A percentile compares a stretch with the other conserved stretches of the same genome.
Evolutionary conservation across 257 asterid species (phyloP).

Genomic region (Leonotis leonurus): DNA sequence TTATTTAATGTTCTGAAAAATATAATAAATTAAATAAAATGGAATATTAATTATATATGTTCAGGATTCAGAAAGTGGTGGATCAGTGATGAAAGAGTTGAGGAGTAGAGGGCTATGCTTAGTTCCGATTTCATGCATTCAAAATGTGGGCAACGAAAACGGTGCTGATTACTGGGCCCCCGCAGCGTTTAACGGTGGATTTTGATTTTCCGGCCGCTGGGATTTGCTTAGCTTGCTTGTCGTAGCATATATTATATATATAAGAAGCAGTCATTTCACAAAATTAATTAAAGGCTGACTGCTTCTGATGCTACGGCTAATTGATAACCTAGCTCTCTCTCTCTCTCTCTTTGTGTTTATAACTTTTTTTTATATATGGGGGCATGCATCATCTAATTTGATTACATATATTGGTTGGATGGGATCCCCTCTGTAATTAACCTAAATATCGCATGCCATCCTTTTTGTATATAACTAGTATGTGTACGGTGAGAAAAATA

Average conservation of each 20-base stretch:
- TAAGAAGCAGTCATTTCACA: constrained; percentile 39
- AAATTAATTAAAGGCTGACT: constrained; percentile 29
- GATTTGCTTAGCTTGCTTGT: no score
- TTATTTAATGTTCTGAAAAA: background rate
- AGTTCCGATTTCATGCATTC: constrained; percentile 77
- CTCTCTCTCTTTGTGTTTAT: no score
- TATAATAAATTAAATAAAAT: background rate
- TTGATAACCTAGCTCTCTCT: no score
- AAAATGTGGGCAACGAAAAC: constrained; percentile 45
- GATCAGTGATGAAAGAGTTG: constrained; percentile 37
- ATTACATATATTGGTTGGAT: no score
- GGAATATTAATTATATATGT: no score
- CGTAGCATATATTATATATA: no score
- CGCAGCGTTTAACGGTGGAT: constrained; percentile 37
- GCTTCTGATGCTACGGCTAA: constrained; percentile 44
- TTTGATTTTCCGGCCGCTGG: constrained; percentile 17
- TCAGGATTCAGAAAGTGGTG: constrained; percentile 37
- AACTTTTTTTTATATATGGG: no score
- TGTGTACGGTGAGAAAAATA: no score
- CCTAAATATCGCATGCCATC: no score
- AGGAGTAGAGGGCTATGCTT: constrained; percentile 76
- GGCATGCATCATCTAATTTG: no score
- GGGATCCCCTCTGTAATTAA: no score
- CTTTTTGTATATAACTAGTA: no score
- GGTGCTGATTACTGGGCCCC: constrained; percentile 61